Evolutionary conservation across 768 basidiomycete species (phyloP).

Genomic region (Phanerodontia chrysosporium): DNA sequence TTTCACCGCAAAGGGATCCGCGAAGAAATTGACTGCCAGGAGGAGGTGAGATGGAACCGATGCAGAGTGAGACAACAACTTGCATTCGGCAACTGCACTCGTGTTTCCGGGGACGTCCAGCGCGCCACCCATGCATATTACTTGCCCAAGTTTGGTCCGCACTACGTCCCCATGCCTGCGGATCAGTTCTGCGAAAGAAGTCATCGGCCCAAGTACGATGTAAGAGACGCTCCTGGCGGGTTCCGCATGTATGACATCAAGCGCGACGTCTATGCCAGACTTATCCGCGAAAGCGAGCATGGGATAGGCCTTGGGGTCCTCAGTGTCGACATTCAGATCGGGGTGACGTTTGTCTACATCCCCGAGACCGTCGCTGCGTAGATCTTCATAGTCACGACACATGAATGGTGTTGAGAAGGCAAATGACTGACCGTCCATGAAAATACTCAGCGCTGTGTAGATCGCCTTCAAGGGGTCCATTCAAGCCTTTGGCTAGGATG

Average conservation of each 20-base stretch:
- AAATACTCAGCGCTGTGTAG: conserved; percentile 80
- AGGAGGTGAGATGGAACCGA: neutral
- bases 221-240: conserved; percentile 61
- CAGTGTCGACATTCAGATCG: conserved; percentile 43
- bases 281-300: conserved; percentile 44
- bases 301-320: conserved; percentile 22
- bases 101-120: conserved; percentile 90
- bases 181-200: conserved; percentile 71
- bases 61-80: conserved; percentile 20
- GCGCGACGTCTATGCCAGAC: conserved; percentile 49
- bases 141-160: conserved; percentile 56
- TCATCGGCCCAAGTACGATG: conserved; percentile 71
- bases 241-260: conserved; percentile 48
- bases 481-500: conserved; percentile 59
- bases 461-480: conserved; percentile 66
- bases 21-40: conserved; percentile 72
- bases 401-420: too few species aligned
- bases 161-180: conserved; percentile 50
- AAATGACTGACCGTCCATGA: conserved; percentile 58
- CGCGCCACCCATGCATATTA: conserved; percentile 92
- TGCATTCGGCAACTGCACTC: conserved; percentile 79
- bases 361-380: conserved; percentile 62
- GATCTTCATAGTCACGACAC: neutral
- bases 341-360: conserved; percentile 60
- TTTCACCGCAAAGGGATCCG: conserved; percentile 81